Evolutionary conservation across 345 rosid species (phyloP), one percentile per base, ranked within the genome.

Genomic region (Populus simonii): DNA sequence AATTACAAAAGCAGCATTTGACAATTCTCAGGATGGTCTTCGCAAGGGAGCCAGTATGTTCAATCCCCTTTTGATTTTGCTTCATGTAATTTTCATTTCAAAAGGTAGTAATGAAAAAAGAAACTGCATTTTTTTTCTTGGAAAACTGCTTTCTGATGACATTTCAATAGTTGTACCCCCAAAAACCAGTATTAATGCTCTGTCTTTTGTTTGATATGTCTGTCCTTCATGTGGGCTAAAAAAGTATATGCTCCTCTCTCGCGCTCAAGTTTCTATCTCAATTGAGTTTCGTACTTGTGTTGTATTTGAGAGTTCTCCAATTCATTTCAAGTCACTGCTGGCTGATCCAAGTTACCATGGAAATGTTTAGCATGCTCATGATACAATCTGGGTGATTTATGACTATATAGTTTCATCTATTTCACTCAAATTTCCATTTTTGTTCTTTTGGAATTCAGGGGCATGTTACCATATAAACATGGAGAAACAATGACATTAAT

Each of bases 31-130:
- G 47, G 62, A 90, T 68, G 98, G 98, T 22, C 92, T 90, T 68
- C 94, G 92, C 75, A 93, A 90, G 73, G 98, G 98, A 76, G 97
- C 97, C 74, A 83, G 97, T 94, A 89, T 12, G 88, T 87, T 61
- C 53, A 53, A 11, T 66, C 5, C 20, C 12, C 70, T 68, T 63
- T 63, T 7, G 66, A 13, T 35, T 70, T 23, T 23, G 13, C 72
- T 4, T n/a, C 53, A 20, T 33, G 8, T 63, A 31, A 45, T 55
- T 22, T 55, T 22, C 53, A 55, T 55, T 55, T 55, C n/a, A 7
- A 55, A 55, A 8, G 22, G 10, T 0, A 55, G 62, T 55, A 20
- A 23, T 8, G 27, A 55, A 55, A 55, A 22, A 22, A 22, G 62
- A 57, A n/a, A 1, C 62, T 57, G 25, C 12, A 8, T n/a, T 18